A percentile compares a stretch with the other conserved stretches of the same genome.
Conservation (phyloP, 257 asterid genomes). For the Solanum bulbocastanum region DNA sequence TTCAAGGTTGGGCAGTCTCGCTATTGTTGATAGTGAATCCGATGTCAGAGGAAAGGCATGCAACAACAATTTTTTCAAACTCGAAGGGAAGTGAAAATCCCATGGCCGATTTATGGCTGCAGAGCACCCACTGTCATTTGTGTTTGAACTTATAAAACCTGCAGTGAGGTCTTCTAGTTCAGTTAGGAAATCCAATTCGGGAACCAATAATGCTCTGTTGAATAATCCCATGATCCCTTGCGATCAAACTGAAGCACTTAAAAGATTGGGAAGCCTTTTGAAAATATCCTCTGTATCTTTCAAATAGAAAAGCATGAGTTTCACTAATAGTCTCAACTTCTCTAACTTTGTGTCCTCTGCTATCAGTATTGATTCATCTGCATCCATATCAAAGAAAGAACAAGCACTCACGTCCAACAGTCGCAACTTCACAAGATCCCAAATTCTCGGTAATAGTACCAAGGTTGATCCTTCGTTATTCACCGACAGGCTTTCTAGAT, state of each 20-base stretch:
- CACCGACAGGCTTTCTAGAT: background rate
- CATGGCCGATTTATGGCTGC: background rate
- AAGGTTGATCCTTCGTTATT: no score
- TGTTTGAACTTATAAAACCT: background rate
- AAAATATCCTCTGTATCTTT: no score
- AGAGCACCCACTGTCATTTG: background rate
- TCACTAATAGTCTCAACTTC: accelerated
- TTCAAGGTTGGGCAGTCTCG: background rate
- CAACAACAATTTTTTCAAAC: background rate
- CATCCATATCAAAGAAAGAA: background rate
- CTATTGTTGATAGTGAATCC: background rate
- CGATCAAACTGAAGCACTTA: background rate
- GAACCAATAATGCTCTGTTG: background rate
- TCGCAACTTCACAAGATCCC: background rate
- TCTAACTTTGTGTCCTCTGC: background rate
- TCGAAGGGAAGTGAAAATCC: background rate
- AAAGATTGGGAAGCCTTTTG: background rate
- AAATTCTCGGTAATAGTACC: background rate
- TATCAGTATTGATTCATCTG: background rate
- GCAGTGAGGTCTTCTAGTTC: background rate
- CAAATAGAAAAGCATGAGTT: background rate
- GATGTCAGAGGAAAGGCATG: background rate
- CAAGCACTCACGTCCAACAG: accelerated
- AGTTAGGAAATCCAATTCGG: background rate
- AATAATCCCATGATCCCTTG: background rate